Evolutionary conservation across 805 yeast genomes (phyloP), one percentile per base, ranked within the genome.

Genomic region (Suhomyces sp.): DNA sequence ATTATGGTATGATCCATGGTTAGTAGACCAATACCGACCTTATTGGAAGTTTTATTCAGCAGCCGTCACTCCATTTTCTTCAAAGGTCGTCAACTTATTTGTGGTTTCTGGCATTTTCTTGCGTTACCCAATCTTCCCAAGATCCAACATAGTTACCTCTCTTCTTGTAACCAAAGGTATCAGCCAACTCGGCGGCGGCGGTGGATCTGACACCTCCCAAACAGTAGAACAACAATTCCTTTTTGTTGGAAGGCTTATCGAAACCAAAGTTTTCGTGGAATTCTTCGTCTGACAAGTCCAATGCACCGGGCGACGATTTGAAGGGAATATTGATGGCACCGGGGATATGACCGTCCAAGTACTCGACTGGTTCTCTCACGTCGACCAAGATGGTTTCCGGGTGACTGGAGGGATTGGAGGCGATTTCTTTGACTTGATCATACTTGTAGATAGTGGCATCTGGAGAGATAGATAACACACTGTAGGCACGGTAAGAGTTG

Each of bases 281-380:
- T 46, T 86, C 95, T 36, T 85, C 95, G 5, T 74, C 72, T 1
- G 81, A 62, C 32, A 91, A 74, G 31, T 86, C 88, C 41, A 91
- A 70, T 0, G 98, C 98, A 14, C 96, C 95, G 0, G 98, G 98
- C 9, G 90, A 77, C 4, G 93, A 78, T 54, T 88, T 88, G 65
- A 80, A 82, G 13, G 98, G 98, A 39, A 91, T 75, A 55, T 93
- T 93, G 38, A 90, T 61, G 5, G 98, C 82, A 10, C 77, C 74
- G 19, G 96, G 96, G 48, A 91, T 83, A 54, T 76, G 79, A 27
- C 96, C 96, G 31, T 68, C 77, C 24, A 64, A 65, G 51, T 65
- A 72, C 63, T 91, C 98, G 17, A 69, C 73, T 5, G 97, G 96
- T 67, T 91, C 98, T 57, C 98, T 79, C 14, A 87, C 97, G 55